phyloP scores from a whole-genome alignment of 2,329 filamentous ascomycete genomes.

The Hysterium pulicare region DNA sequence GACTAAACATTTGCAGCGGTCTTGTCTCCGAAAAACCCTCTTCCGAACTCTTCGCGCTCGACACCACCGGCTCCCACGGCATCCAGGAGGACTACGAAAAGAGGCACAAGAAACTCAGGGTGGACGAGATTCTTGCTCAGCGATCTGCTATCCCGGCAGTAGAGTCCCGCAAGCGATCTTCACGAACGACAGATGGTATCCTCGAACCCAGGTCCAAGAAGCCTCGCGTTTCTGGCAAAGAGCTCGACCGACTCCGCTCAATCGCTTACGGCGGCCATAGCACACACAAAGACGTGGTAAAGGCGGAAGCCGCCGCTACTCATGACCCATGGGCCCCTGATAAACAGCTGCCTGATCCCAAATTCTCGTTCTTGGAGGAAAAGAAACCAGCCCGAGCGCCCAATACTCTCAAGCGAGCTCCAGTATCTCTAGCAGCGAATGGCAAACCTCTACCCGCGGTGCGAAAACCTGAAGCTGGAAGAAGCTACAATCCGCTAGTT shows the following conservation, averaged over 20 bases:
- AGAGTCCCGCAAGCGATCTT: conserved; percentile 70
- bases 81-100: conserved; percentile 65
- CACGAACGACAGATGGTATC: conserved; percentile 70
- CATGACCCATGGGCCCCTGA: conserved; percentile 77
- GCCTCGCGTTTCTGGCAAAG: conserved; percentile 79
- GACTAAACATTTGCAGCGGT: conserved; percentile 56
- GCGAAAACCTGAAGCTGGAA: conserved; percentile 72
- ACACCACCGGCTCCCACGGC: conserved; percentile 66
- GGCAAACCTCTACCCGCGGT: conserved; percentile 79
- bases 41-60: conserved; percentile 79
- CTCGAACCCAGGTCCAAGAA: conserved; percentile 68
- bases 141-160: conserved; percentile 81
- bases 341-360: conserved; percentile 48
- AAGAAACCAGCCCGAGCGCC: conserved; percentile 67
- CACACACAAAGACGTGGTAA: conserved; percentile 44
- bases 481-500: conserved; percentile 89
- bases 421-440: conserved; percentile 76
- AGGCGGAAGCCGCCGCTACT: conserved; percentile 54
- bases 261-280: conserved; percentile 71
- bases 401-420: conserved; percentile 68
- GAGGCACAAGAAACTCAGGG: conserved; percentile 74
- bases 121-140: conserved; percentile 84
- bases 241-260: conserved; percentile 72
- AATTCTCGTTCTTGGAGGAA: conserved; percentile 65
- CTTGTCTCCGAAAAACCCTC: conserved; percentile 80